These are phyloP conservation scores for Nelumbo lutea DNA, from an alignment of 164 flowering plant species.

Conservation along the genomic window DNA sequence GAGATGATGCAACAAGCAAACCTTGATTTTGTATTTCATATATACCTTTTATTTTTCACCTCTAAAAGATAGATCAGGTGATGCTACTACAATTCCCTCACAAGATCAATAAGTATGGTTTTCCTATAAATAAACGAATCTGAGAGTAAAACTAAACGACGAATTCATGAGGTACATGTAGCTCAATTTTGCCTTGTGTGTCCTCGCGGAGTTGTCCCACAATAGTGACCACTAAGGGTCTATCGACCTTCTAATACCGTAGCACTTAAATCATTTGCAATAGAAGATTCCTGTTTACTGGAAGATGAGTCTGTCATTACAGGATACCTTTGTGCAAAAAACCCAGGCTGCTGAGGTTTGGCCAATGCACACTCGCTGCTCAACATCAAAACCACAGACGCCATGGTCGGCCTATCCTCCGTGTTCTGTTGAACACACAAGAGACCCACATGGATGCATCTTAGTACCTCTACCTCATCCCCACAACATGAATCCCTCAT, in stretches of 20 bases:
- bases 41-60: too few species aligned
- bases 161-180: too few species aligned
- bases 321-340: constrained; percentile 11
- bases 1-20: too few species aligned
- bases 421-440: constrained; percentile 24
- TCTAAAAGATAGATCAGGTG: too few species aligned
- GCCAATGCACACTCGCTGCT: constrained; percentile 21
- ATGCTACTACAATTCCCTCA: too few species aligned
- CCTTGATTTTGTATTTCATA: too few species aligned
- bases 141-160: too few species aligned
- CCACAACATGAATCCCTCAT: not conserved
- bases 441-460: constrained; percentile 24
- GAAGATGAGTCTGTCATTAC: constrained; percentile 9
- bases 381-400: constrained; percentile 26
- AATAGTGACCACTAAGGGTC: not conserved
- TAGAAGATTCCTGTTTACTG: not conserved
- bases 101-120: too few species aligned
- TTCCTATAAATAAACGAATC: too few species aligned
- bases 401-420: constrained; percentile 29
- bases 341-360: constrained; percentile 25
- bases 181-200: too few species aligned
- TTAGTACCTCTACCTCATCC: constrained; percentile 5
- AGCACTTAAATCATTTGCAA: not conserved
- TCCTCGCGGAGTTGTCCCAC: not conserved
- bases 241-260: constrained; percentile 16